phyloP scores from a whole-genome alignment of 1,284 basidiomycete genomes.

The Fistulinella staudtii region DNA sequence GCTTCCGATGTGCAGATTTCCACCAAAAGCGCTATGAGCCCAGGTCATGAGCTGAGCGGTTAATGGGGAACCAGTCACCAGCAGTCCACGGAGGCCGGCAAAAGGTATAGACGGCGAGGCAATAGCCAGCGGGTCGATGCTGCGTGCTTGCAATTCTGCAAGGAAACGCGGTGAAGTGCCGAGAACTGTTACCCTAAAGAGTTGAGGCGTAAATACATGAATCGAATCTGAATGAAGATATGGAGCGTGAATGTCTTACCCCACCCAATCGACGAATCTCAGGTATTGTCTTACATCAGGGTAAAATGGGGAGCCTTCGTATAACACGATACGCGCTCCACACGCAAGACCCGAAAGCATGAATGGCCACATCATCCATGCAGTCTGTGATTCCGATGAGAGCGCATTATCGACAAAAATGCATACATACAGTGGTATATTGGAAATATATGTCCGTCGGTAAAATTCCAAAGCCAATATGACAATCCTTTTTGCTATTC shows the following conservation, averaged over 20 bases:
- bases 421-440: conserved; percentile 56
- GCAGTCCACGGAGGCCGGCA: conserved; percentile 54
- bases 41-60: conserved; percentile 79
- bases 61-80: conserved; percentile 76
- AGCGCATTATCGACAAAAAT: not conserved
- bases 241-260: too few relatives aligned
- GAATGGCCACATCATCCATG: conserved; percentile 76
- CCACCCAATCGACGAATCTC: conserved; percentile 55
- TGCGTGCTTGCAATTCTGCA: conserved; percentile 54
- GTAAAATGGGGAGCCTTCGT: conserved; percentile 70
- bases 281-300: conserved; percentile 54
- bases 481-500: conserved; percentile 58
- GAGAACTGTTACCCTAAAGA: conserved; percentile 48
- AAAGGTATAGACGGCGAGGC: conserved; percentile 35
- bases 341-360: conserved; percentile 51
- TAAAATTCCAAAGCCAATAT: conserved; percentile 40
- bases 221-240: not conserved
- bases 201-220: too few relatives aligned
- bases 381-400: conserved; percentile 44
- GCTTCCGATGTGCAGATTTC: conserved; percentile 63
- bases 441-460: conserved; percentile 62
- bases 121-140: conserved; percentile 49
- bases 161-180: conserved; percentile 68
- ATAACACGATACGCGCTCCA: conserved; percentile 54
- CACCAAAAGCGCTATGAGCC: conserved; percentile 66